These are phyloP conservation scores for Nidularia pulvinata DNA, from an alignment of 768 basidiomycete species.

Conservation along the genomic window DNA sequence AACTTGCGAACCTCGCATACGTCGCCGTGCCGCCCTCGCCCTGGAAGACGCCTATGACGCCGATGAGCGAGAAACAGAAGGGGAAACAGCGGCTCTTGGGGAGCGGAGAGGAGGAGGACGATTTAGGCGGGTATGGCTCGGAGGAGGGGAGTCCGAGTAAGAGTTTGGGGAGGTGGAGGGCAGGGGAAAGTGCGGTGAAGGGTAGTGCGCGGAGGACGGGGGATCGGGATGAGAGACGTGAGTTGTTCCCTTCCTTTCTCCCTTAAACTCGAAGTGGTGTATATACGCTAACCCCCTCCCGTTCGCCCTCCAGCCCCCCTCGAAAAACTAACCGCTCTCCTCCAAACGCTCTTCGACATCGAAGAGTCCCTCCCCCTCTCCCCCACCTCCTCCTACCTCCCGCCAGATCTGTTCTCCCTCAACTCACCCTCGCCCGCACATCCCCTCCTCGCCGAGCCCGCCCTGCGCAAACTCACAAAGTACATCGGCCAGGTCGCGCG, in stretches of 20 bases:
- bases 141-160: slow-evolving; percentile 39
- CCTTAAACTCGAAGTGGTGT: not conserved
- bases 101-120: slow-evolving; percentile 21
- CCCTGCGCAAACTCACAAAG: slow-evolving; percentile 71
- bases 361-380: slow-evolving; percentile 54
- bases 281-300: not conserved
- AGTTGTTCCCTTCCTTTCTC: slow-evolving; percentile 1
- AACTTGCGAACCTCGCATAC: slow-evolving; percentile 35
- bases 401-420: slow-evolving; percentile 61
- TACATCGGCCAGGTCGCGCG: slow-evolving; percentile 67
- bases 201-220: slow-evolving; percentile 63
- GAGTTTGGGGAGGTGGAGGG: slow-evolving; percentile 3
- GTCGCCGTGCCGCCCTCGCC: slow-evolving; percentile 44
- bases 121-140: slow-evolving; percentile 61
- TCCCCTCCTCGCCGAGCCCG: slow-evolving; percentile 56
- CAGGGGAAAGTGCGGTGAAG: slow-evolving; percentile 31
- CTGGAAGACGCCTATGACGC: slow-evolving; percentile 23
- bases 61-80: not conserved
- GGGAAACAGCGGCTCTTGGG: not conserved
- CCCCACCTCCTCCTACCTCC: slow-evolving; percentile 68
- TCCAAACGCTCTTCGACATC: slow-evolving; percentile 90
- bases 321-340: slow-evolving; percentile 72
- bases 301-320: slow-evolving; percentile 46
- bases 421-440: slow-evolving; percentile 54
- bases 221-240: slow-evolving; percentile 77